Base-by-base conservation (phyloP, 257 asterid species). In the Nicotiana obtusifolia region DNA sequence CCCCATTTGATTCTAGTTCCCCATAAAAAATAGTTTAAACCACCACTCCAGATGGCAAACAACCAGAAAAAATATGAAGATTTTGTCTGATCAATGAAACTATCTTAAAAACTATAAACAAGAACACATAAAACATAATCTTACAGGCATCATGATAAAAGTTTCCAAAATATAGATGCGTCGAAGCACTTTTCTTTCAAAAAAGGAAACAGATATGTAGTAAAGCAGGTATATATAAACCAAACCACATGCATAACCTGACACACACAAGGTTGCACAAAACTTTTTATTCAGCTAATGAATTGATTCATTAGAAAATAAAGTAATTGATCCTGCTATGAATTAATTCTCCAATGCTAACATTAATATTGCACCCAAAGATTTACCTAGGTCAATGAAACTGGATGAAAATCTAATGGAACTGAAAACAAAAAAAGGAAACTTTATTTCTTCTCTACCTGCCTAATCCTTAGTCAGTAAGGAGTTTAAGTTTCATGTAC, bases 321-420 rank as follows among this genome's bases (percentile, higher is more conserved):
- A 69, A 37, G 57, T 37, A 69, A 41, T 20, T 69, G 57, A 41
- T 69, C 57, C 57, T n/a, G 57, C 77, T 10, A 69, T 6, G 5
- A 69, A n/a, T 69, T 69, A 10, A 69, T 5, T 69, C 77, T 69
- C 33, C 77, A 69, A 69, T 69, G 57, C 57, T 49, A 69, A 13
- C 77, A 69, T 37, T 37, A 68, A 35, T 37, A 41, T 68, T 68
- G 30, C 77, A 68, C 77, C 56, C 56, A 68, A 68, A 68, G 31
- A 68, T n/a, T 11, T 1, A 17, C 77, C 76, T 37, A 69, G 77
- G n/a, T 68, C 56, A 68, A n/a, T 68, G 77, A 69, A 37, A 54
- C 13, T 69, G 57, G 53, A 10, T 52, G 44, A 69, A 37, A 54
- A 37, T 69, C 77, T 69, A 41, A 54, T 15, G 19, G 3, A 17